phyloP scores from a whole-genome alignment of 495 filamentous ascomycete genomes.

The Neurospora sp. region DNA sequence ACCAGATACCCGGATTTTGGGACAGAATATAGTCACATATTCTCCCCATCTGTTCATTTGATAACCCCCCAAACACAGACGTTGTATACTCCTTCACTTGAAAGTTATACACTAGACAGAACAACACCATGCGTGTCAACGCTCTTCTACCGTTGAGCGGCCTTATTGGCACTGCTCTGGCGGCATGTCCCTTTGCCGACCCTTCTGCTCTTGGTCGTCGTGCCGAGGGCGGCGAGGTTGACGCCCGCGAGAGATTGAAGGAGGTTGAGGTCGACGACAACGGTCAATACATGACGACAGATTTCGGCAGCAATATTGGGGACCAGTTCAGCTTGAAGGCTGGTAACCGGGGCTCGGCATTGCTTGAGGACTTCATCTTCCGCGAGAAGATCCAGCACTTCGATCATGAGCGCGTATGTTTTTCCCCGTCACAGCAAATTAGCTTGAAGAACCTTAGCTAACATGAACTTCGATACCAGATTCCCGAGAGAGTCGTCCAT shows the following conservation, averaged over 20 bases:
- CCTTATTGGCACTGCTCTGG: slow-evolving; percentile 14
- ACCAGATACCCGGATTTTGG: neutral
- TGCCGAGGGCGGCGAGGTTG: neutral
- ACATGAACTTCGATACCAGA: slow-evolving; percentile 8
- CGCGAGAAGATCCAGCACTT: slow-evolving; percentile 76
- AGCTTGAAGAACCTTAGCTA: slow-evolving; percentile 4
- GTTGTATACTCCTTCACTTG: neutral
- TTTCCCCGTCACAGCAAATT: too few species aligned
- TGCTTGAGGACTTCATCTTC: slow-evolving; percentile 76
- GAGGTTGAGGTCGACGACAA: slow-evolving; percentile 49
- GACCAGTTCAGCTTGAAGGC: slow-evolving; percentile 63
- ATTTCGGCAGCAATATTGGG: slow-evolving; percentile 63
- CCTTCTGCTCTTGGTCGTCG: slow-evolving; percentile 15
- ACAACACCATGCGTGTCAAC: slow-evolving; percentile 3
- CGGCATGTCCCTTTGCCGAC: slow-evolving; percentile 33
- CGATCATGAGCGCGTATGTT: slow-evolving; percentile 61
- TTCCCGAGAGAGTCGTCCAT: slow-evolving; percentile 38
- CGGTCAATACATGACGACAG: slow-evolving; percentile 53
- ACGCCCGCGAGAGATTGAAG: neutral
- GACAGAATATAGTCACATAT: neutral
- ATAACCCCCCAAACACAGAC: neutral
- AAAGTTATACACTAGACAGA: slow-evolving; percentile 4
- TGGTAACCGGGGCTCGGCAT: slow-evolving; percentile 60
- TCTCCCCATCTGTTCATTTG: neutral
- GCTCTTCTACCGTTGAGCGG: slow-evolving; percentile 15